Evolutionary conservation across 192 early-diverging fungal genomes (phyloP), one percentile per base, ranked within the genome.

Genomic region (Coemansia sp.): DNA sequence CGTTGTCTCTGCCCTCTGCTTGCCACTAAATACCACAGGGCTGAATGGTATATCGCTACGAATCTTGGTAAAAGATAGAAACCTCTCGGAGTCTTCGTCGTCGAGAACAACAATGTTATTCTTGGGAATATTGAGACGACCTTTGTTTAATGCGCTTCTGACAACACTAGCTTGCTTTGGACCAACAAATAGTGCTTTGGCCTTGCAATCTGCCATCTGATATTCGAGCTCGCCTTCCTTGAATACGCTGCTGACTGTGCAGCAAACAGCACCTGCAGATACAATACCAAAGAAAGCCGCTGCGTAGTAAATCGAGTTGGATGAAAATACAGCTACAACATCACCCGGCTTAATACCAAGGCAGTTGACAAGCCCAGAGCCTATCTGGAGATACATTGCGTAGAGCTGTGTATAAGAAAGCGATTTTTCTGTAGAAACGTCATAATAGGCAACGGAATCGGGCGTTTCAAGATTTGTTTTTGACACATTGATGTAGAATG

Each of bases 171-270:
- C 57, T 8, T 85, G 87, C 37, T 66, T 55, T 11, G 21, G 9
- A 8, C 83, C 83, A 13, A 89, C 75, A 56, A 92, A 77, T 19
- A 92, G 61, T 4, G 70, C 65, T 1, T 69, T 73, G 8, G 80
- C 70, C 33, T 80, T 59, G 37, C 87, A 70, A 65, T 89, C 87
- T 1, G 86, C 69, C 40, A 92, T 25, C 46, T 92, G 87, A 68
- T 87, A 87, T 4, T 72, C 77, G 41, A 90, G 81, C 64, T 92
- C 91, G 13, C 83, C 75, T 17, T 81, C 70, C 15, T 80, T 79
- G 53, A 87, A 84, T 17, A 65, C 56, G 42, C 64, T 70, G 53
- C 65, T 77, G 17, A 64, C 45, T 2, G 74, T 62, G 61, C 64
- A 71, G 49, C 64, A 63, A 2, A 63, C 54, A 0, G 69, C 69